Conservation (phyloP, 257 asterid species). For the Capsicum pubescens region DNA sequence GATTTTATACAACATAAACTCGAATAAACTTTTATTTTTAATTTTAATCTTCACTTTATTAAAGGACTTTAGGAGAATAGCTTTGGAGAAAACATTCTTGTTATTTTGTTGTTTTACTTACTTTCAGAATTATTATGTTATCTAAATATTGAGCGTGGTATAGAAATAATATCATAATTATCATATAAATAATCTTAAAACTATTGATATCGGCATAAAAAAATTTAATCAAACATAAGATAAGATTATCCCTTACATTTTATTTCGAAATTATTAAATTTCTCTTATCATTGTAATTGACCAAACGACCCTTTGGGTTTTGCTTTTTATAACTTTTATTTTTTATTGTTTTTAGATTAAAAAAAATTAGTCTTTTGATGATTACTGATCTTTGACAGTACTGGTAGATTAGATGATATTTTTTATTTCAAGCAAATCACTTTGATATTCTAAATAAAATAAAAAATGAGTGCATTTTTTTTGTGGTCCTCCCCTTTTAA, state of each 20-base stretch:
- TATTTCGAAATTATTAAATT: background rate
- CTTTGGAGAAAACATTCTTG: background rate
- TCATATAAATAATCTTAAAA: background rate
- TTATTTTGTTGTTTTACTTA: background rate
- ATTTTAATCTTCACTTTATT: no score
- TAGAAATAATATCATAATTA: background rate
- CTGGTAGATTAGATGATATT: background rate
- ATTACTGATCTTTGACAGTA: constrained; percentile 18
- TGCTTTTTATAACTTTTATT: no score
- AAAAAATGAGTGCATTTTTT: background rate
- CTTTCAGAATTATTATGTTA: background rate
- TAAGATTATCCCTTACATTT: background rate
- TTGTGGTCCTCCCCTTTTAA: constrained; percentile 16
- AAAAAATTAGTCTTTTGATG: background rate
- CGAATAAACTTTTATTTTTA: no score
- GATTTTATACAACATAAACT: no score
- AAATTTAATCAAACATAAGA: background rate
- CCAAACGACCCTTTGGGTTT: background rate
- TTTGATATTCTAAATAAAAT: background rate
- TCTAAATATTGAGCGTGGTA: background rate
- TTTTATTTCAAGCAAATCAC: background rate
- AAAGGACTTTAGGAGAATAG: background rate
- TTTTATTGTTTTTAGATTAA: background rate
- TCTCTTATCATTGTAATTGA: background rate
- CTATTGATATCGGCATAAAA: background rate